Evolutionary conservation across 2,329 filamentous ascomycete genomes (phyloP).

Genomic region (Ophiocordyceps unilateralis): DNA sequence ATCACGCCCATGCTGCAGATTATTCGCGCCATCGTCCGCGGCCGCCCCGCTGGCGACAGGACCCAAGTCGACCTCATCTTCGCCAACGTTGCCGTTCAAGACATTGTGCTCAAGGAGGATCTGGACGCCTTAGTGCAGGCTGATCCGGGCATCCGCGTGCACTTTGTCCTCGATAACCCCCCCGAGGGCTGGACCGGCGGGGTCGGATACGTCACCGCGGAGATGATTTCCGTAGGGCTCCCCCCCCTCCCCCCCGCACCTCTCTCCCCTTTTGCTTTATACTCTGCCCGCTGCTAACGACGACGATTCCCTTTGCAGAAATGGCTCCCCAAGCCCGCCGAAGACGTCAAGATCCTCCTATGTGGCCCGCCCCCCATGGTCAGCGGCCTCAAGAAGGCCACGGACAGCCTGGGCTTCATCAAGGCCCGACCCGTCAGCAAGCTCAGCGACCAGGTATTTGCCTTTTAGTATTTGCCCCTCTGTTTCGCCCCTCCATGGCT

Average conservation of each 20-base stretch:
- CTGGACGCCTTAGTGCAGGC: conserved; percentile 62
- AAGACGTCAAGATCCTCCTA: conserved; percentile 82
- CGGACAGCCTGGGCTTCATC: conserved; percentile 73
- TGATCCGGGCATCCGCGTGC: conserved; percentile 67
- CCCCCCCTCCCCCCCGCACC: background rate
- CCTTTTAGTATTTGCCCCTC: conserved; percentile 48
- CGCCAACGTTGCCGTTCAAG: conserved; percentile 83
- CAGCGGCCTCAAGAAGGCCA: conserved; percentile 89
- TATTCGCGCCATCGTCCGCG: conserved; percentile 74
- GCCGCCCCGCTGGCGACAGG: conserved; percentile 59
- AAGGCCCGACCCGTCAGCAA: conserved; percentile 95
- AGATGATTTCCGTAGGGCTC: conserved; percentile 70
- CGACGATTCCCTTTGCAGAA: conserved; percentile 28
- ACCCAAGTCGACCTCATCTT: conserved; percentile 93
- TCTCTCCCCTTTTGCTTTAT: too few species aligned
- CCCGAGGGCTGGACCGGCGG: conserved; percentile 83
- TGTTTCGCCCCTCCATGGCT: background rate
- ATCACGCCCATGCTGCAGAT: conserved; percentile 98
- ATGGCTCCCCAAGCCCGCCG: conserved; percentile 64
- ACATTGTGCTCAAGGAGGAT: conserved; percentile 87
- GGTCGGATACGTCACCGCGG: conserved; percentile 83
- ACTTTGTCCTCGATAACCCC: conserved; percentile 95
- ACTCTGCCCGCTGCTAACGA: background rate
- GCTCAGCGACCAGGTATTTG: conserved; percentile 94
- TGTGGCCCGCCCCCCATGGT: conserved; percentile 97